A percentile compares a stretch with the other conserved stretches of the same genome.
These are phyloP conservation scores for Vicia sativa DNA, from an alignment of 306 rosid species.

Conservation along the genomic window DNA sequence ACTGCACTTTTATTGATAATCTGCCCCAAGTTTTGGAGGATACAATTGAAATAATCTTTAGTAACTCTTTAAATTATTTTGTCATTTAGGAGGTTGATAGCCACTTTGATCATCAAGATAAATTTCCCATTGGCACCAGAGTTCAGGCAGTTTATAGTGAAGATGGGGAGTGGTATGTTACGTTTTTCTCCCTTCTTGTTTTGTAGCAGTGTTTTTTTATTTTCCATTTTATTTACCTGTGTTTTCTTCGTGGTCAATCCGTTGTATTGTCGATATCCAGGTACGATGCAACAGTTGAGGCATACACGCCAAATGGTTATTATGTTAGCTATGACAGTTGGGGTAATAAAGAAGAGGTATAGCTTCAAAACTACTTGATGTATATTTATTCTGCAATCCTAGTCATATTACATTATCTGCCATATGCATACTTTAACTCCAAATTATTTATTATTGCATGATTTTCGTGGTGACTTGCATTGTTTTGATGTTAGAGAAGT, in stretches of 20 bases:
- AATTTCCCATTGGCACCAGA: slow-evolving; percentile 69
- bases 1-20: no score
- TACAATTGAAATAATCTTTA: slow-evolving; percentile 17
- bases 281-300: slow-evolving; percentile 85
- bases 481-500: slow-evolving; percentile 1
- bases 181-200: neutral
- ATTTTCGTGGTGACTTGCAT: slow-evolving; percentile 11
- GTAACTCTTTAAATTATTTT: slow-evolving; percentile 17
- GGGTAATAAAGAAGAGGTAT: slow-evolving; percentile 99
- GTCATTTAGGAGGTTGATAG: slow-evolving; percentile 53
- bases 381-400: slow-evolving; percentile 11
- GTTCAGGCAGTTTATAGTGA: slow-evolving; percentile 96
- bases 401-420: neutral
- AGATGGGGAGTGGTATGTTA: slow-evolving; percentile 94
- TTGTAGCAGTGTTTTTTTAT: slow-evolving; percentile 10
- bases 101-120: slow-evolving; percentile 56
- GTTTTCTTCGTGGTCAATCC: slow-evolving; percentile 42
- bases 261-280: slow-evolving; percentile 56
- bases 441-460: slow-evolving; percentile 22
- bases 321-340: slow-evolving; percentile 72
- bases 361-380: slow-evolving; percentile 32
- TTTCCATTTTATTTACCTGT: slow-evolving; percentile 33
- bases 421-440: slow-evolving; percentile 17
- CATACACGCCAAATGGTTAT: slow-evolving; percentile 81
- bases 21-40: slow-evolving; percentile 21